A percentile compares a stretch with the other conserved stretches of the same genome.
phyloP scores from a whole-genome alignment of 192 early-diverging fungal genomes.

The Geranomyces variabilis region DNA sequence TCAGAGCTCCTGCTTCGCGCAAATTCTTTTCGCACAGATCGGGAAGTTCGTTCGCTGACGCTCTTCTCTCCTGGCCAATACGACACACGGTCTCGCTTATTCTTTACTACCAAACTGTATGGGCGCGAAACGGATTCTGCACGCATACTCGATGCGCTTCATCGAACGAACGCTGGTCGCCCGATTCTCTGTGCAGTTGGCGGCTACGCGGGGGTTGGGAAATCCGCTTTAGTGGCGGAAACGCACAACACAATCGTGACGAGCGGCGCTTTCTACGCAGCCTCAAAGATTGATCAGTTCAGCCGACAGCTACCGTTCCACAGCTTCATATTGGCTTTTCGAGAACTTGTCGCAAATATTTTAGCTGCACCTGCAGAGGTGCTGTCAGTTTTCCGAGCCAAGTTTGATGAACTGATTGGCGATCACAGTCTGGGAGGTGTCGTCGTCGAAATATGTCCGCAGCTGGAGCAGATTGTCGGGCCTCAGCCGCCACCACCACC shows the following conservation, averaged over 20 bases:
- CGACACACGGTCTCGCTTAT: constrained; percentile 37
- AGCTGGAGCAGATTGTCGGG: constrained; percentile 37
- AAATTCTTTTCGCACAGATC: no score
- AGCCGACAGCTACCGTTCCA: constrained; percentile 40
- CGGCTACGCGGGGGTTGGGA: constrained; percentile 39
- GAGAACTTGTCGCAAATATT: constrained; percentile 36
- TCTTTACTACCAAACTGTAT: constrained; percentile 36
- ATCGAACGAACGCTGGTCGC: constrained; percentile 1
- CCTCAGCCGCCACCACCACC: constrained; percentile 20
- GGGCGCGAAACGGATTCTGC: constrained; percentile 31
- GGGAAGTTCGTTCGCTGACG: constrained; percentile 1
- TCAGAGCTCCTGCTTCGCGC: not conserved
- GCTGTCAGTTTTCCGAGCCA: constrained; percentile 21
- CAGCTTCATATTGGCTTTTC: constrained; percentile 39
- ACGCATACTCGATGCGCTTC: constrained; percentile 25
- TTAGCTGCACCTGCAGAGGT: constrained; percentile 24
- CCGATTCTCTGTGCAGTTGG: constrained; percentile 29
- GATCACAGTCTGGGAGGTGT: constrained; percentile 30
- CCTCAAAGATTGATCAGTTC: constrained; percentile 40
- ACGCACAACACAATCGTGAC: constrained; percentile 36
- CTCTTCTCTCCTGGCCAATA: constrained; percentile 30
- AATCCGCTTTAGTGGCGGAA: constrained; percentile 24
- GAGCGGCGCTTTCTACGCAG: constrained; percentile 27
- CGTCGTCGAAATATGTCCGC: constrained; percentile 36
- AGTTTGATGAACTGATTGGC: constrained; percentile 25